Evolutionary conservation across 176 grass and related monocot species (phyloP).

Genomic region (Lolium perenne): DNA sequence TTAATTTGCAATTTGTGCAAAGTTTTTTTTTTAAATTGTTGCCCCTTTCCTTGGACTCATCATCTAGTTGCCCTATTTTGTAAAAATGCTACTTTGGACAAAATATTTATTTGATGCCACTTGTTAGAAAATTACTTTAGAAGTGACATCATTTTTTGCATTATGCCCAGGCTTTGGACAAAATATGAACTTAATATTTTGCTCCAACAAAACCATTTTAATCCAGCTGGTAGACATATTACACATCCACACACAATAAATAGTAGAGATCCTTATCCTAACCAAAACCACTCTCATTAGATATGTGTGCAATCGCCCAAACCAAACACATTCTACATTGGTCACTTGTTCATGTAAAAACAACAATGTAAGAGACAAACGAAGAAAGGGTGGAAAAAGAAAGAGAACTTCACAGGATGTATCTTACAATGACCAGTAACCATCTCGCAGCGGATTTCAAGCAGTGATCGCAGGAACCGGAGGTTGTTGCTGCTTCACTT

Average conservation of each 20-base stretch:
- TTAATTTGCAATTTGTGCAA: background rate
- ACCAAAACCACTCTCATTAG: conserved; percentile 56
- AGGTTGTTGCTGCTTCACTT: conserved; percentile 44
- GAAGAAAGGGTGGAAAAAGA: background rate
- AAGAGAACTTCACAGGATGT: conserved; percentile 47
- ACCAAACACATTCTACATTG: conserved; percentile 54
- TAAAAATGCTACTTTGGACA: no score
- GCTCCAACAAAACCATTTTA: background rate
- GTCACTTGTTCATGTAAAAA: conserved; percentile 22
- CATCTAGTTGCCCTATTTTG: background rate
- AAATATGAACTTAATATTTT: background rate
- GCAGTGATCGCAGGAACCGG: conserved; percentile 31
- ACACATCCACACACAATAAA: conserved; percentile 50
- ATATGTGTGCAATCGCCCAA: conserved; percentile 40
- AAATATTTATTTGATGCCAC: background rate
- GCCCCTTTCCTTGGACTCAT: background rate
- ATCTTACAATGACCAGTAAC: conserved; percentile 38
- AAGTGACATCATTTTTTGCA: background rate
- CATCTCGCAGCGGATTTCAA: conserved; percentile 6
- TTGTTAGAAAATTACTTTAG: background rate
- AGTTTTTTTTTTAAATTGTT: background rate
- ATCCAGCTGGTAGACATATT: conserved; percentile 44
- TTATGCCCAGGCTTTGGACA: background rate
- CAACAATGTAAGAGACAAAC: background rate
- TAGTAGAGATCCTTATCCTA: conserved; percentile 46